A percentile compares a stretch with the other conserved stretches of the same genome.
These are phyloP conservation scores for Fusarium pilosicola DNA, from an alignment of 2,329 filamentous ascomycete genomes.

Conservation along the genomic window DNA sequence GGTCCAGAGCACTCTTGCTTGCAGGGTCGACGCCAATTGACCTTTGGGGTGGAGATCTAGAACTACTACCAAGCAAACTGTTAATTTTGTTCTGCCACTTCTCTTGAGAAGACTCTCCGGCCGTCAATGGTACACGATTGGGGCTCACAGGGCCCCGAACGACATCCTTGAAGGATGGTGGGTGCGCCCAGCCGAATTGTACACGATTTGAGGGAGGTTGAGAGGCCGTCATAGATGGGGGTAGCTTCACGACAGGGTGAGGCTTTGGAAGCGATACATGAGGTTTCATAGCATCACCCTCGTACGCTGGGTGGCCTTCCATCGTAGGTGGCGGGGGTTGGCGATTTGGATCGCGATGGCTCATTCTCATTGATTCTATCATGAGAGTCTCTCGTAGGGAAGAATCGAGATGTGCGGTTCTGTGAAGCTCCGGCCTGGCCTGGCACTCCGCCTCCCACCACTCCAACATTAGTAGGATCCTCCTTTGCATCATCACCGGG, in stretches of 20 bases:
- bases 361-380: constrained; percentile 52
- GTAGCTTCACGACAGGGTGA: constrained; percentile 82
- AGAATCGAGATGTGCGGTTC: constrained; percentile 68
- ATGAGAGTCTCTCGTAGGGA: constrained; percentile 64
- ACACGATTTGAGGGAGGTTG: constrained; percentile 41
- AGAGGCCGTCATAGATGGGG: constrained; percentile 59
- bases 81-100: constrained; percentile 89
- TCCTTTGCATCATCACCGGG: constrained; percentile 45
- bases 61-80: constrained; percentile 72
- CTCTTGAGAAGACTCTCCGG: constrained; percentile 51
- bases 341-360: constrained; percentile 62
- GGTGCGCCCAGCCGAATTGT: constrained; percentile 51
- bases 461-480: constrained; percentile 42
- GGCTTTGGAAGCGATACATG: constrained; percentile 76
- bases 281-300: constrained; percentile 71
- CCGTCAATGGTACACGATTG: constrained; percentile 36
- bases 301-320: constrained; percentile 76
- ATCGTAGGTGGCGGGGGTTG: constrained; percentile 76
- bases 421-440: constrained; percentile 52
- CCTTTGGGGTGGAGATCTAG: constrained; percentile 68
- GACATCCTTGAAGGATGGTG: constrained; percentile 47
- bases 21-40: constrained; percentile 72
- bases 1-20: constrained; percentile 73
- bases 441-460: constrained; percentile 46
- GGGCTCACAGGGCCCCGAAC: constrained; percentile 37